Conservation (phyloP, 176 grass and related monocot species). For the Phoenix roebelenii region DNA sequence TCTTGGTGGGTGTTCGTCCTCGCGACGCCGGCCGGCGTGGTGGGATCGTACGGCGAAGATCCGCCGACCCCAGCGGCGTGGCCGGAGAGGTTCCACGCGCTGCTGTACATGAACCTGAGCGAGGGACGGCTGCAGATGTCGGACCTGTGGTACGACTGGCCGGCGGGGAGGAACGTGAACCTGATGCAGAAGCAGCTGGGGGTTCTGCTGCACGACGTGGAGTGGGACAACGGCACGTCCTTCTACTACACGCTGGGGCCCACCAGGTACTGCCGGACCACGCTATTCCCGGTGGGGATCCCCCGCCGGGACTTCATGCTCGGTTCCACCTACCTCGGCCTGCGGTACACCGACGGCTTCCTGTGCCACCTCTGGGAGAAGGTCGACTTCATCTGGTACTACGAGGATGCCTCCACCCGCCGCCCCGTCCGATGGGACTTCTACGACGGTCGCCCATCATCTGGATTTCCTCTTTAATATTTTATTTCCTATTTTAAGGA, state of each 20-base stretch:
- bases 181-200: conserved; percentile 48
- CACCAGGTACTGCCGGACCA: conserved; percentile 26
- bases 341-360: conserved; percentile 35
- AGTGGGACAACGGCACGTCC: conserved; percentile 80
- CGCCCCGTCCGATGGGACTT: conserved; percentile 88
- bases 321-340: conserved; percentile 56
- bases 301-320: conserved; percentile 48
- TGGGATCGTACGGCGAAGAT: too few relatives aligned
- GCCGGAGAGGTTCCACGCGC: conserved; percentile 72
- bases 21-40: too few relatives aligned
- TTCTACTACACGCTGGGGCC: conserved; percentile 36
- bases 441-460: conserved; percentile 25
- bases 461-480: too few relatives aligned
- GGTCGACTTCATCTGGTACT: conserved; percentile 70
- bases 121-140: conserved; percentile 36
- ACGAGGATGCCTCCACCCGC: conserved; percentile 67
- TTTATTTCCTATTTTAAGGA: too few relatives aligned
- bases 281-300: conserved; percentile 41
- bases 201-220: conserved; percentile 39
- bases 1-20: too few relatives aligned
- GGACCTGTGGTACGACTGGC: conserved; percentile 87
- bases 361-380: conserved; percentile 71
- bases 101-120: conserved; percentile 49
- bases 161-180: conserved; percentile 54
- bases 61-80: conserved; percentile 6